phyloP scores from a whole-genome alignment of 257 asterid genomes.

The Nicotiana sylvestris region DNA sequence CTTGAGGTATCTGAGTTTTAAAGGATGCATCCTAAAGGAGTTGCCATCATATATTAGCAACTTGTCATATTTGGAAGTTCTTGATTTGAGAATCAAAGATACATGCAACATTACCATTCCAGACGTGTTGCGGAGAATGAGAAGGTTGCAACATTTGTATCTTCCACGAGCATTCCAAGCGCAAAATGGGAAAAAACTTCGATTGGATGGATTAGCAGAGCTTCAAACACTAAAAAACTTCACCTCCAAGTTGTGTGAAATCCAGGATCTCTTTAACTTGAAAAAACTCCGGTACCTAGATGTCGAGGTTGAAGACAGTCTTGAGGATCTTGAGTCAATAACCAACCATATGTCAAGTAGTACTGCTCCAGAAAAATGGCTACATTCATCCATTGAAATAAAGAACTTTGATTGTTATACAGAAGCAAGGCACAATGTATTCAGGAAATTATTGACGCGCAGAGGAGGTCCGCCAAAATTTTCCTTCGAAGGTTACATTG shows the following conservation, averaged over 20 bases:
- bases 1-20: slow-evolving; percentile 30
- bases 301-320: background rate
- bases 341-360: no score
- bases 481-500: slow-evolving; percentile 17
- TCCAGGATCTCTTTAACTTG: slow-evolving; percentile 2
- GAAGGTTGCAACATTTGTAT: slow-evolving; percentile 20
- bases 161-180: slow-evolving; percentile 15
- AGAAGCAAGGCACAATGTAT: background rate
- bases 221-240: slow-evolving; percentile 27
- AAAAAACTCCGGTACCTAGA: background rate
- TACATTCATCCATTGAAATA: background rate
- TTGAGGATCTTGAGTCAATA: slow-evolving; percentile 6
- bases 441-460: slow-evolving; percentile 7
- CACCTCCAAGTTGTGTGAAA: slow-evolving; percentile 5
- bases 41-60: slow-evolving; percentile 16
- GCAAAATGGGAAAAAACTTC: background rate
- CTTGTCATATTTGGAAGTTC: slow-evolving; percentile 20
- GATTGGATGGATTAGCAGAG: slow-evolving; percentile 5
- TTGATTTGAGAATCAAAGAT: slow-evolving; percentile 22
- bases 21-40: slow-evolving; percentile 17
- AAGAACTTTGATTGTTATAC: slow-evolving; percentile 18
- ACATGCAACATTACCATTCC: background rate
- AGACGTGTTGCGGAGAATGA: slow-evolving; percentile 7
- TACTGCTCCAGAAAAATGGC: background rate
- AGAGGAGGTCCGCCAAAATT: background rate